Evolutionary conservation across 306 rosid genomes (phyloP), one percentile per base, ranked within the genome.

Genomic region (Fragaria iinumae): DNA sequence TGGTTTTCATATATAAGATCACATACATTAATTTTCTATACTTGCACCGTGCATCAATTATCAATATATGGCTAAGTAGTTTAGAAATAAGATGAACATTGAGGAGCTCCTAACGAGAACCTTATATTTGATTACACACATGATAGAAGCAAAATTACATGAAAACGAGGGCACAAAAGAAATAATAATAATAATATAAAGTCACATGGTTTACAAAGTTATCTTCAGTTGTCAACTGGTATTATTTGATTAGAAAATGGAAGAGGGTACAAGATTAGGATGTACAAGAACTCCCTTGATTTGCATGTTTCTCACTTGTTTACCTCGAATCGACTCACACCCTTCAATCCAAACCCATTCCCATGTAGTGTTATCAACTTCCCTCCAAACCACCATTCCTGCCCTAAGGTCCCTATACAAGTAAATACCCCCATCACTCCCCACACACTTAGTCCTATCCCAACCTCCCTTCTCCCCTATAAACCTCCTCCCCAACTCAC

Each of bases 331-430:
- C 21, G 69, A 67, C 39, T 59, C 43, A 75, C 89, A 88, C 48
- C 93, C 93, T 45, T 89, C 89, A 73, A 86, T 74, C 97, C 97
- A 87, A 86, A 60, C 11, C 94, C 98, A 93, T 21, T 80, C 89
- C 93, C 91, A 82, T 16, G 38, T 68, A 13, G 64, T 25, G 3
- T 39, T 72, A 9, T 71, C 64, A 47, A 53, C 68, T 29, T 55
- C 73, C 77, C 76, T 86, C 80, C 94, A 86, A 74, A 84, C 74
- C 18, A 89, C 83, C 96, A 91, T 87, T 71, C 97, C 96, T 50
- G 64, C 73, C 44, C 87, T 84, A 36, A 93, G 80, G 3, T 86
- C 90, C 39, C 83, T 86, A 41, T 89, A 89, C 88, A 93, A 84
- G 77, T 76, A 87, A 74, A 89, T 63, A 72, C 27, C 77, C 79